These are phyloP conservation scores for Keithomyces neogunnii DNA, from an alignment of 2,329 filamentous ascomycete species.

Conservation along the genomic window DNA sequence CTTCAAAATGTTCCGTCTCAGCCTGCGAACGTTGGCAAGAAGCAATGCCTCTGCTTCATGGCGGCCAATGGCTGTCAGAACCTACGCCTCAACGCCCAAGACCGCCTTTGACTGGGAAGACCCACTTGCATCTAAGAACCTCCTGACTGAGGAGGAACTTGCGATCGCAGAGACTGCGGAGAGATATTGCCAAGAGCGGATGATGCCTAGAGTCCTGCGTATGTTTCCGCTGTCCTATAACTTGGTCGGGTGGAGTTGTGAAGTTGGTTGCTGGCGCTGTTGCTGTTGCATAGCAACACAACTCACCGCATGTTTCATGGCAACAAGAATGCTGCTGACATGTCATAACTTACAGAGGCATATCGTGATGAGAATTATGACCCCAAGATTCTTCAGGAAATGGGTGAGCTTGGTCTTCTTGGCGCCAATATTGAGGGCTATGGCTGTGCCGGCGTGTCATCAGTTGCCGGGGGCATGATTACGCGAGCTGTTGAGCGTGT, in stretches of 20 bases:
- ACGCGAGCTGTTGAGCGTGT: constrained; percentile 85
- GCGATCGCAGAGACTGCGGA: constrained; percentile 87
- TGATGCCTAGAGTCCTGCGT: constrained; percentile 83
- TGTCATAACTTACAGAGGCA: constrained; percentile 48
- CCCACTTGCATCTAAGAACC: constrained; percentile 63
- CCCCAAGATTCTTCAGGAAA: constrained; percentile 75
- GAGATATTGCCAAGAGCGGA: constrained; percentile 84
- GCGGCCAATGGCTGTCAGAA: constrained; percentile 19
- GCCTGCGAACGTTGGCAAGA: constrained; percentile 20
- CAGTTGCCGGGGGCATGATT: constrained; percentile 81
- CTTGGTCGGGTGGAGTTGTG: not conserved
- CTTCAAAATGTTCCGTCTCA: constrained; percentile 21
- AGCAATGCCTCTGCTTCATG: constrained; percentile 12
- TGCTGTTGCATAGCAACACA: not conserved
- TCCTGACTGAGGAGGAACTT: constrained; percentile 83
- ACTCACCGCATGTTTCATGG: too few relatives aligned
- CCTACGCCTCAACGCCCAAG: constrained; percentile 26
- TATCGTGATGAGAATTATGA: constrained; percentile 84
- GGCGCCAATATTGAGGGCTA: constrained; percentile 83
- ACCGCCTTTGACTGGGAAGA: constrained; percentile 81
- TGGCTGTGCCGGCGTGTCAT: constrained; percentile 79
- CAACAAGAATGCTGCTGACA: not conserved
- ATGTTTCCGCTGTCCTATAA: constrained; percentile 21
- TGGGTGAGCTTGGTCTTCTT: constrained; percentile 85
- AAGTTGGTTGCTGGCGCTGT: not conserved